Evolutionary conservation across 345 rosid genomes (phyloP).

Genomic region (Stellera chamaejasme): DNA sequence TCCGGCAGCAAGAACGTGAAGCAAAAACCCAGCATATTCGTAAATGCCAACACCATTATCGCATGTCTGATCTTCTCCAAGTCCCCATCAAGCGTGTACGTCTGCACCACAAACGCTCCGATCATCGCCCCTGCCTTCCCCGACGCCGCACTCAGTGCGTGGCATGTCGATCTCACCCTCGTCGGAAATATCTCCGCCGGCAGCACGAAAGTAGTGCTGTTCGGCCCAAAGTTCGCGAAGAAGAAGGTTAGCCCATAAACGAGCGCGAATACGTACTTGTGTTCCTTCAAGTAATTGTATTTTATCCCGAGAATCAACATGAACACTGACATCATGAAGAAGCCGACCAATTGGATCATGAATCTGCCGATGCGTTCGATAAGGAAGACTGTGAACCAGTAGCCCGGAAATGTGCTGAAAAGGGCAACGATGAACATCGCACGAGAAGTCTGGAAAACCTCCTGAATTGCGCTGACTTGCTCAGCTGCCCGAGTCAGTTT

Average conservation of each 20-base stretch:
- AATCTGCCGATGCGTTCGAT: constrained; percentile 45
- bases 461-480: constrained; percentile 24
- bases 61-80: constrained; percentile 16
- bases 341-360: constrained; percentile 38
- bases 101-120: constrained; percentile 42
- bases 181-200: constrained; percentile 60
- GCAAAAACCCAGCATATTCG: constrained; percentile 40
- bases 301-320: constrained; percentile 34
- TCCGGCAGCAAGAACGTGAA: constrained; percentile 44
- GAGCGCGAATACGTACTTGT: constrained; percentile 22
- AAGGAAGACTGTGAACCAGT: constrained; percentile 46
- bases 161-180: constrained; percentile 45
- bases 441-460: constrained; percentile 34
- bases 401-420: constrained; percentile 48
- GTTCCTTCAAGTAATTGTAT: constrained; percentile 25
- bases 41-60: constrained; percentile 33
- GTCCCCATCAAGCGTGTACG: constrained; percentile 16
- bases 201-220: constrained; percentile 49
- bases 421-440: constrained; percentile 47
- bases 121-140: constrained; percentile 55
- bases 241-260: constrained; percentile 40
- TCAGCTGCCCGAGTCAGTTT: constrained; percentile 11
- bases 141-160: constrained; percentile 44
- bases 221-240: constrained; percentile 60
- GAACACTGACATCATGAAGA: constrained; percentile 51